Conservation (phyloP, 306 rosid genomes). For the Comarum palustre region DNA sequence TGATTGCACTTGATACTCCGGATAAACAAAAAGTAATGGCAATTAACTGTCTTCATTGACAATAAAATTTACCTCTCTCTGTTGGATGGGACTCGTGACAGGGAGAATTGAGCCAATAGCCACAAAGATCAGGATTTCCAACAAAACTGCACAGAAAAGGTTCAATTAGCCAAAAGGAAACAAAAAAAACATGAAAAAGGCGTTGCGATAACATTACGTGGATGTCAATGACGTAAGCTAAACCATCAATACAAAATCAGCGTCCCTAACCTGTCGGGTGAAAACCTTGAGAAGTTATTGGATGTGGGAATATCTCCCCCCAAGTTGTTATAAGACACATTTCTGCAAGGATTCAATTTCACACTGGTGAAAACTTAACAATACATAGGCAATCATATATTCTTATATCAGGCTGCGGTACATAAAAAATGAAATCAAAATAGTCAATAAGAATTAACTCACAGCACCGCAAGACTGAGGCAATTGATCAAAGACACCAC, state of each 20-base stretch:
- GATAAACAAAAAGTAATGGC: not conserved
- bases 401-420: not conserved
- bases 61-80: slow-evolving; percentile 54
- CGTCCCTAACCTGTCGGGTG: slow-evolving; percentile 67
- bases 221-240: not conserved
- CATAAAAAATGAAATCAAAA: not conserved
- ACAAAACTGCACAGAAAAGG: slow-evolving; percentile 54
- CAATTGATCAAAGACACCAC: slow-evolving; percentile 63
- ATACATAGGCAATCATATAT: not conserved
- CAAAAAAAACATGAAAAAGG: not conserved
- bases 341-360: slow-evolving; percentile 42
- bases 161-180: slow-evolving; percentile 8
- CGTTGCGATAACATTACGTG: not conserved
- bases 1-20: not conserved
- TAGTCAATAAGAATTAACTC: slow-evolving; percentile 27
- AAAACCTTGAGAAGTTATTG: slow-evolving; percentile 85
- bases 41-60: not conserved
- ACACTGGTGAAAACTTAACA: slow-evolving; percentile 9
- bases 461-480: slow-evolving; percentile 74
- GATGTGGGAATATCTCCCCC: slow-evolving; percentile 81
- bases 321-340: slow-evolving; percentile 78
- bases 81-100: slow-evolving; percentile 60
- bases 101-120: slow-evolving; percentile 65
- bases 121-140: slow-evolving; percentile 87
- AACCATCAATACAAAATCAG: not conserved